Evolutionary conservation across 164 flowering plant genomes (phyloP).

Genomic region (Nymphaea thermarum): DNA sequence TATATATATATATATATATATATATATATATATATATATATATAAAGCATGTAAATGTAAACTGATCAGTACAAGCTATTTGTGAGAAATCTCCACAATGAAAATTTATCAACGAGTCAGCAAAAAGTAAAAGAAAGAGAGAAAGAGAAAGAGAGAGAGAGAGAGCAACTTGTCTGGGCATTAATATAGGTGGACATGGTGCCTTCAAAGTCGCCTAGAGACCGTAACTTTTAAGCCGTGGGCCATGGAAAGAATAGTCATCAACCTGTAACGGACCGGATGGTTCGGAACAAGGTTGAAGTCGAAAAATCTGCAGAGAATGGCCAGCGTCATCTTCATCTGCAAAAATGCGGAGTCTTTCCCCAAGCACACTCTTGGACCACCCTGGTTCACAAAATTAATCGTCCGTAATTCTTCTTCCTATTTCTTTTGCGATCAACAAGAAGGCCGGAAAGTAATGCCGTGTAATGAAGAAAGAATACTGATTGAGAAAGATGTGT

Average conservation of each 20-base stretch:
- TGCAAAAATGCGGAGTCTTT: constrained; percentile 96
- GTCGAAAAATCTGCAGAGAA: constrained; percentile 64
- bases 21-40: no score
- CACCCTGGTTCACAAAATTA: constrained; percentile 40
- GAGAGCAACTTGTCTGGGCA: not conserved
- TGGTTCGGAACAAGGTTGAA: constrained; percentile 54
- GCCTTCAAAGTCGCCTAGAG: constrained; percentile 23
- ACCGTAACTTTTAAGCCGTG: constrained; percentile 56
- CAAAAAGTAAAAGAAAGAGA: not conserved
- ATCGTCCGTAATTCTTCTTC: not conserved
- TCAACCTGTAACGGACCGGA: constrained; percentile 72
- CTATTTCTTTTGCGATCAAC: no score
- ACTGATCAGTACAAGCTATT: no score
- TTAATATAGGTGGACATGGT: no score
- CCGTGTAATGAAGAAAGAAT: not conserved
- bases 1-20: no score
- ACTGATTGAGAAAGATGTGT: not conserved
- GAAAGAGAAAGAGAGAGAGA: not conserved
- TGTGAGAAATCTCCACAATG: not conserved
- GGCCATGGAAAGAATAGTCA: constrained; percentile 81
- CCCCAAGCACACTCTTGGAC: constrained; percentile 90
- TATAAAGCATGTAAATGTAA: no score
- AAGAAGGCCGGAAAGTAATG: not conserved
- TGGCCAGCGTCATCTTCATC: constrained; percentile 90
- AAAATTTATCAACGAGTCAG: not conserved